phyloP scores from a whole-genome alignment of 345 rosid genomes.

The Melaleuca alternifolia region DNA sequence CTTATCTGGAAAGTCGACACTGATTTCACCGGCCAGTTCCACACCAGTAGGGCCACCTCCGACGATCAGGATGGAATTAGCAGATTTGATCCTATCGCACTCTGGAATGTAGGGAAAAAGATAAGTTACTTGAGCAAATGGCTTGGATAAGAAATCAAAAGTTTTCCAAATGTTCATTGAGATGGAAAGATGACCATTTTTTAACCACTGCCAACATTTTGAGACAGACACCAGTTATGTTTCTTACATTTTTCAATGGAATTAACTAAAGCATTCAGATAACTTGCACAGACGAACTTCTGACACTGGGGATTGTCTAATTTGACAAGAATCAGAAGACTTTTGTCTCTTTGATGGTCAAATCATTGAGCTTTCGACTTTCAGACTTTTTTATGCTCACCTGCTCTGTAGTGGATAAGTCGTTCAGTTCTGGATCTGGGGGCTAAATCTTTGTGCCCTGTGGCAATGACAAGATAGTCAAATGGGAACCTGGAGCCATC shows the following conservation, averaged over 20 bases:
- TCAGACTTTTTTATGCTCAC: conserved; percentile 1
- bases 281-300: not conserved
- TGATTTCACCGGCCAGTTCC: conserved; percentile 42
- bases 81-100: conserved; percentile 20
- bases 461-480: conserved; percentile 42
- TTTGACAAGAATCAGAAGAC: not conserved
- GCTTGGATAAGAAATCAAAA: not conserved
- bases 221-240: not conserved
- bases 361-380: not conserved
- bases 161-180: not conserved
- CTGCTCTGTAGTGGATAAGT: conserved; percentile 17
- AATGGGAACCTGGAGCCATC: conserved; percentile 13
- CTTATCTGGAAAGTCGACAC: conserved; percentile 45
- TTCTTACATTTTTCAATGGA: not conserved
- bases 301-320: not conserved
- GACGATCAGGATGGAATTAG: conserved; percentile 20
- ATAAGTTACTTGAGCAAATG: not conserved
- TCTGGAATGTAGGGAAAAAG: conserved; percentile 5
- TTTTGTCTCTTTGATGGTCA: not conserved
- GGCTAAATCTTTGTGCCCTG: conserved; percentile 21
- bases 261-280: not conserved
- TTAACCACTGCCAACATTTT: not conserved
- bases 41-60: conserved; percentile 43
- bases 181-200: not conserved
- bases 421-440: conserved; percentile 21